phyloP scores from a whole-genome alignment of 2,329 filamentous ascomycete genomes.

The Cryphonectria nitschkei region DNA sequence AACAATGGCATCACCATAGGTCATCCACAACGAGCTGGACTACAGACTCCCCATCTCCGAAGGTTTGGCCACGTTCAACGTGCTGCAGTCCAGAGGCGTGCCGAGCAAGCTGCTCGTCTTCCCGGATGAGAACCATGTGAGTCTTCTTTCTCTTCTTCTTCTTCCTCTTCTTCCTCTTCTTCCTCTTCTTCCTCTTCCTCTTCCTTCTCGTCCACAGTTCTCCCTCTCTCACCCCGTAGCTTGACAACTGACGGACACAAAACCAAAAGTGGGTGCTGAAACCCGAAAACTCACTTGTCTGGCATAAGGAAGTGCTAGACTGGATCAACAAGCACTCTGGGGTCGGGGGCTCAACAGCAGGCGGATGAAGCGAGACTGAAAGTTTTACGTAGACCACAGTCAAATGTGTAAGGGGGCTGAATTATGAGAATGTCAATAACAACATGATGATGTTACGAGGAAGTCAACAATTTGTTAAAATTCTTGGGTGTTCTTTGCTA shows the following conservation, averaged over 20 bases:
- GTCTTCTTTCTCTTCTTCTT: background rate
- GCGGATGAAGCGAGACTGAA: background rate
- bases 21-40: slow-evolving; percentile 73
- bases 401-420: background rate
- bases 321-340: slow-evolving; percentile 63
- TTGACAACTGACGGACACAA: slow-evolving; percentile 10
- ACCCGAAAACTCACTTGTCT: slow-evolving; percentile 69
- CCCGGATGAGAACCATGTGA: slow-evolving; percentile 68
- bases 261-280: slow-evolving; percentile 60
- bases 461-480: background rate
- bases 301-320: slow-evolving; percentile 69
- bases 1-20: slow-evolving; percentile 32
- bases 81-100: slow-evolving; percentile 68
- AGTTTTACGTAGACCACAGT: background rate
- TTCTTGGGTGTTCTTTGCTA: background rate
- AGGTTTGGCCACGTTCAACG: slow-evolving; percentile 73
- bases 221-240: background rate
- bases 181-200: background rate
- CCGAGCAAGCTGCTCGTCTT: slow-evolving; percentile 73
- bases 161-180: too few relatives aligned
- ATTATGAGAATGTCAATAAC: background rate
- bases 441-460: background rate
- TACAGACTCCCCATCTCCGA: slow-evolving; percentile 55
- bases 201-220: background rate
- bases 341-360: slow-evolving; percentile 31